Evolutionary conservation across 129 eudicot species (phyloP).

Genomic region (Ambrosia trifida): DNA sequence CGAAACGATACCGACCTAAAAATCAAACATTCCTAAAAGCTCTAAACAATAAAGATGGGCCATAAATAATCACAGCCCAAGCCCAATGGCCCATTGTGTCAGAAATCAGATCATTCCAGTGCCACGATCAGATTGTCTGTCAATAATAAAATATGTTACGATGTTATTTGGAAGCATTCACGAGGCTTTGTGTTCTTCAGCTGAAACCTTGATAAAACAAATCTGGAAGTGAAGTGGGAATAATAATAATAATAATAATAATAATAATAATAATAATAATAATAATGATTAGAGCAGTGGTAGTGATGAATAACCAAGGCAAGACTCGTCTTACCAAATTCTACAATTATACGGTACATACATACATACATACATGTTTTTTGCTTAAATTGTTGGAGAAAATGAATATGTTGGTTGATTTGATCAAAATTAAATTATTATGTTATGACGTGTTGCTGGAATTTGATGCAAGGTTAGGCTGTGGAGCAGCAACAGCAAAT

Average conservation of each 20-base stretch:
- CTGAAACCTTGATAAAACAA: not conserved
- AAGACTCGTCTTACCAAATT: conserved; percentile 58
- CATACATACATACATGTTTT: too few relatives aligned
- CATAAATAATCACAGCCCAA: conserved; percentile 8
- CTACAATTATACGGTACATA: conserved; percentile 48
- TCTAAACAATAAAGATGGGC: not conserved
- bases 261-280: too few relatives aligned
- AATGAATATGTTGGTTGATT: not conserved
- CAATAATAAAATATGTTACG: not conserved
- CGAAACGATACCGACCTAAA: too few relatives aligned
- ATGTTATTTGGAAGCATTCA: conserved; percentile 25
- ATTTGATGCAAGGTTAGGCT: conserved; percentile 47
- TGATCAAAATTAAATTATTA: not conserved
- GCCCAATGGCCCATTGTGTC: conserved; percentile 13
- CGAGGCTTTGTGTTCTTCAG: conserved; percentile 1
- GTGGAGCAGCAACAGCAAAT: conserved; percentile 80
- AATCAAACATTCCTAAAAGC: too few relatives aligned
- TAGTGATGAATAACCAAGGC: conserved; percentile 63
- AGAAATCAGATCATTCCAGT: conserved; percentile 10
- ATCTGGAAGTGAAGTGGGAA: not conserved
- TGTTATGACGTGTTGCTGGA: not conserved
- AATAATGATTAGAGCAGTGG: conserved; percentile 55
- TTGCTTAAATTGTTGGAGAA: not conserved
- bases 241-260: not conserved
- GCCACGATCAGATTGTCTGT: conserved; percentile 17